Base-by-base conservation (phyloP, 176 grass and related monocot species). In the Avena insularis region DNA sequence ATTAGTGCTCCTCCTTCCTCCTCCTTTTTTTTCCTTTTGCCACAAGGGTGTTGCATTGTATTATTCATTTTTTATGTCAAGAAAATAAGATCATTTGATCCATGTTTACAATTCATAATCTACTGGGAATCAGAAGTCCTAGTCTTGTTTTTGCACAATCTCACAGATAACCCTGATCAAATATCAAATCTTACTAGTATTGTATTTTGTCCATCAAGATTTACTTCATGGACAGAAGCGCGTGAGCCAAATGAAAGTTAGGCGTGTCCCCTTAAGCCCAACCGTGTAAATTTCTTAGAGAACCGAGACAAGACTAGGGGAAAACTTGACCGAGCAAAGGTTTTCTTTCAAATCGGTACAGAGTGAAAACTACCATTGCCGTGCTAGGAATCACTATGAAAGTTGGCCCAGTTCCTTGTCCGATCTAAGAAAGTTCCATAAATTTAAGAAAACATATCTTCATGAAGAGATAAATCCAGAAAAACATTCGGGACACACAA, bases 61-160 rank as follows among this genome's bases (percentile, higher is more conserved):
- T 80, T 88, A 85, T 79, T 87, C 16, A 43, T 90, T 90, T 43
- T 11, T 23, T 20, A 8, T 40, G 65, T 83, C 71, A 11, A 84
- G 79, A 35, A 63, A 89, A 86, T 86, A 90, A 83, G 13, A 82
- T 80, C 54, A 19, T 74, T 23, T 53, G 69, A 19, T 77, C 29
- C 12, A 1, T 83, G 8, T 74, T 84, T 36, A 31, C 9, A 79
- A 5, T 43, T 63, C 7, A 76, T 2, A 20, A 29, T 62, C 14
- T 35, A 38, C 50, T 50, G 23, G 1, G 38, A 43, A 43, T 36
- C 35, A 4, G 2, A 36, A n/a, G n/a, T n/a, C n/a, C n/a, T n/a
- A 43, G 38, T 43, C 38, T 40, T 43, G 38, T 43, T 43, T 43
- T 7, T 43, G 38, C 38, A 43, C 38, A 43, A 43, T 43, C 38